Percentiles rank a stretch among this genome's conserved stretches.
Conservation (phyloP, 805 yeast species). For the Metschnikowia sp. region DNA sequence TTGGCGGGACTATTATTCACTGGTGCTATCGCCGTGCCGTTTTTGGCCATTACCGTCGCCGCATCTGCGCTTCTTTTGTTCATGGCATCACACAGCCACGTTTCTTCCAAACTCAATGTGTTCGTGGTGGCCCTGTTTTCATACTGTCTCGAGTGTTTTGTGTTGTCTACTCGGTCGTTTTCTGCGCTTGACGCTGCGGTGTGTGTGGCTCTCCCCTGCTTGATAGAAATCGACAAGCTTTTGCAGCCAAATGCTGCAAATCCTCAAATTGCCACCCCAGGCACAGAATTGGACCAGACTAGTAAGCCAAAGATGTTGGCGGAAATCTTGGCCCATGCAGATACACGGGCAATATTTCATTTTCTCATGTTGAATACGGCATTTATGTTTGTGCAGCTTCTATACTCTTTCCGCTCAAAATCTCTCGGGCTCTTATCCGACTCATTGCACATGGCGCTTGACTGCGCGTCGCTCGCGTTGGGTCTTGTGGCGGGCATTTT, state of each 20-base stretch:
- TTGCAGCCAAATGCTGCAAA: neutral
- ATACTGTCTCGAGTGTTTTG: slow-evolving; percentile 15
- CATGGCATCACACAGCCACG: slow-evolving; percentile 8
- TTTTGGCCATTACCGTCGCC: slow-evolving; percentile 14
- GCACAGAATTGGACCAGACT: neutral
- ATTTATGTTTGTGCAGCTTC: slow-evolving; percentile 90
- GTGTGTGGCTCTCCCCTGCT: slow-evolving; percentile 10
- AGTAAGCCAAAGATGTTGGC: slow-evolving; percentile 21
- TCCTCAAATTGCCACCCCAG: neutral
- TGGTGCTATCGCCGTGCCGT: slow-evolving; percentile 6
- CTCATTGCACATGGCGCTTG: slow-evolving; percentile 93
- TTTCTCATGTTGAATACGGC: slow-evolving; percentile 81
- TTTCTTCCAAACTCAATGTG: slow-evolving; percentile 9
- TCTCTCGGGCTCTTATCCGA: slow-evolving; percentile 90
- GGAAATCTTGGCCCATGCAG: slow-evolving; percentile 41
- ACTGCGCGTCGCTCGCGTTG: slow-evolving; percentile 83
- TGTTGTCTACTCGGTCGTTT: slow-evolving; percentile 7
- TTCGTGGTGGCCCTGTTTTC: slow-evolving; percentile 11
- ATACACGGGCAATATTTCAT: slow-evolving; percentile 85
- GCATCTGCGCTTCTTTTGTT: slow-evolving; percentile 13
- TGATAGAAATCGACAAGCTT: slow-evolving; percentile 10
- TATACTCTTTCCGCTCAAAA: slow-evolving; percentile 89
- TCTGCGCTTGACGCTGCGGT: slow-evolving; percentile 5
- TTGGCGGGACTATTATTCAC: neutral
- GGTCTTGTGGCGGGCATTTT: slow-evolving; percentile 82